Conservation (phyloP, 2,329 filamentous ascomycete species). For the Aphanoascus verrucosus region DNA sequence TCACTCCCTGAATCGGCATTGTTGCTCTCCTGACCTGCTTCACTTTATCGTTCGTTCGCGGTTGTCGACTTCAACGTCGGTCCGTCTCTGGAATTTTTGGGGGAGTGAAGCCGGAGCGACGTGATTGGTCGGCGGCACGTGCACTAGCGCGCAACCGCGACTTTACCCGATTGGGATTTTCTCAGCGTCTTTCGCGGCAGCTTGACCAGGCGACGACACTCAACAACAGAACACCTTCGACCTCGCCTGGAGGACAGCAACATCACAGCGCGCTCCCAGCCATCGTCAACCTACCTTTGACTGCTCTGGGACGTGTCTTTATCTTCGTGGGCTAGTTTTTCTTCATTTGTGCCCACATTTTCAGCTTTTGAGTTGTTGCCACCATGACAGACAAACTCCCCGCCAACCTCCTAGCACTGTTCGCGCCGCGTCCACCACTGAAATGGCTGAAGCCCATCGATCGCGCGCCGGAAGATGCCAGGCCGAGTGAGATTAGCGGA, state of each 20-base stretch:
- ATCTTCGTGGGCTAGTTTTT: not conserved
- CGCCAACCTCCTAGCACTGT: slow-evolving; percentile 82
- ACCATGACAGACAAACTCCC: slow-evolving; percentile 93
- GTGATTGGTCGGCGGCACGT: slow-evolving; percentile 21
- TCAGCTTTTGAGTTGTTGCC: not conserved
- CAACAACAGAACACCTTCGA: not conserved
- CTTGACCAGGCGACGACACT: not conserved
- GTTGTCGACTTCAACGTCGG: not conserved
- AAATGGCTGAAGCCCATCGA: slow-evolving; percentile 80
- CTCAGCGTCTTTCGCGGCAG: not conserved
- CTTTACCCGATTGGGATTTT: slow-evolving; percentile 10
- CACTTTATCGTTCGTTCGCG: not conserved
- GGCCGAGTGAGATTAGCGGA: slow-evolving; percentile 61
- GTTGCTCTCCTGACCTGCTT: slow-evolving; percentile 10
- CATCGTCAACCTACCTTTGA: not conserved
- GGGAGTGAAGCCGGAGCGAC: not conserved
- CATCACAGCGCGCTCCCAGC: not conserved
- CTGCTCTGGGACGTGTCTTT: not conserved
- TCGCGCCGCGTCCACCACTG: slow-evolving; percentile 84
- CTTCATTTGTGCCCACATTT: not conserved
- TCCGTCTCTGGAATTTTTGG: slow-evolving; percentile 6
- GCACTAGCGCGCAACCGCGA: not conserved
- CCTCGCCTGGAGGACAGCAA: not conserved
- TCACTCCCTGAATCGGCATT: slow-evolving; percentile 41
- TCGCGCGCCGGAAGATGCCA: slow-evolving; percentile 69